Percentiles rank a stretch among this genome's conserved stretches.
Conservation (phyloP, 805 yeast species). For the Ogataea degrootiae region DNA sequence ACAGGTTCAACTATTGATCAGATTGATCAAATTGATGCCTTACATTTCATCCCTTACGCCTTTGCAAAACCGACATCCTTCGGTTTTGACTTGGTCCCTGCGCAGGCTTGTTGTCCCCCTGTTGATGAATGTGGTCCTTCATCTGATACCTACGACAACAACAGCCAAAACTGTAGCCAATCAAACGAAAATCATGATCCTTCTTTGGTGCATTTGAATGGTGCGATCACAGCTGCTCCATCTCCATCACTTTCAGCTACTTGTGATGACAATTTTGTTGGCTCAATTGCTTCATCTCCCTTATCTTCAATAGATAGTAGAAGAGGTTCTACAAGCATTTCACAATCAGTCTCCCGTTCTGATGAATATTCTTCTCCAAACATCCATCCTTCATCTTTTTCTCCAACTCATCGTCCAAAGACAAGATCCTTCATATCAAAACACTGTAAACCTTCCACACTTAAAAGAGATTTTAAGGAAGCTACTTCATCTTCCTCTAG, state of each 20-base stretch:
- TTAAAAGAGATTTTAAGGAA: not conserved
- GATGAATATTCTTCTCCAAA: no score
- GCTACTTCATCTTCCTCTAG: not conserved
- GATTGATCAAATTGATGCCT: not conserved
- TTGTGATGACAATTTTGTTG: not conserved
- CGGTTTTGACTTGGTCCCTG: conserved; percentile 18
- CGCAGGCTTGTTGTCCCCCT: conserved; percentile 22
- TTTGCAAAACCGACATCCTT: not conserved
- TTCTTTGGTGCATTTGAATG: not conserved
- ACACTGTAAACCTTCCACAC: not conserved
- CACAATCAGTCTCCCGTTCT: no score
- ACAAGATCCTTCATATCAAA: no score
- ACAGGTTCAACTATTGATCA: not conserved
- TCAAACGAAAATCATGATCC: not conserved
- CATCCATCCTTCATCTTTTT: no score
- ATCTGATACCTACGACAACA: no score
- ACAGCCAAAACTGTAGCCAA: no score
- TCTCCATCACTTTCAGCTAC: not conserved
- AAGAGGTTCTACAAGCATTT: not conserved
- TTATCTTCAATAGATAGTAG: not conserved
- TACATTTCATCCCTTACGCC: not conserved
- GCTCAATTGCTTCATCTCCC: not conserved
- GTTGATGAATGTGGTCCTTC: not conserved
- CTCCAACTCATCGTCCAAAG: no score
- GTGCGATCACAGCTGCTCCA: no score